Percentiles rank a stretch among this genome's conserved stretches.
These are phyloP conservation scores for Venturia effusa DNA, from an alignment of 2,329 filamentous ascomycete species.

Conservation along the genomic window DNA sequence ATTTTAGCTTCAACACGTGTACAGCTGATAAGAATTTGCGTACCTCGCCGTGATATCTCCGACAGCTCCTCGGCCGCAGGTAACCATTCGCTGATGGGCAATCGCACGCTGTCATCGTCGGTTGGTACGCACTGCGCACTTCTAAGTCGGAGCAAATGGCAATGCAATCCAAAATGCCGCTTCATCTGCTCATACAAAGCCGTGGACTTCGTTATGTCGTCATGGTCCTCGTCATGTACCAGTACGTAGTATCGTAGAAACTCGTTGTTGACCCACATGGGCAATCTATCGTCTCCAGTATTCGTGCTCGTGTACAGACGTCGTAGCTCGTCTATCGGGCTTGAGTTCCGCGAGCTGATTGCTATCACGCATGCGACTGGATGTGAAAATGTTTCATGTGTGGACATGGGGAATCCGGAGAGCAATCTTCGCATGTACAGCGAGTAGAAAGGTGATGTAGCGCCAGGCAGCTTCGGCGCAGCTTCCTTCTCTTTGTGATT, in stretches of 20 bases:
- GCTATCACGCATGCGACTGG: constrained; percentile 91
- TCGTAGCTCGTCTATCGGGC: constrained; percentile 78
- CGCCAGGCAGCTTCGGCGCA: neutral
- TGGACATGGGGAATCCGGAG: constrained; percentile 64
- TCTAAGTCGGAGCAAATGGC: constrained; percentile 76
- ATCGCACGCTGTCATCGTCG: constrained; percentile 77
- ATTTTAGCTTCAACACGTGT: neutral
- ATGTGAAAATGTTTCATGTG: constrained; percentile 89
- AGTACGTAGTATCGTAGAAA: constrained; percentile 94
- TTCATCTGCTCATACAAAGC: constrained; percentile 97
- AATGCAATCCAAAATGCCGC: constrained; percentile 91
- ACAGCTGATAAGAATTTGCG: constrained; percentile 8
- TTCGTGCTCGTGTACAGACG: constrained; percentile 78
- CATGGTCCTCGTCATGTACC: constrained; percentile 90
- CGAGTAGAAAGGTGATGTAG: constrained; percentile 58
- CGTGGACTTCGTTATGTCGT: constrained; percentile 85
- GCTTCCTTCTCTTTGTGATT: constrained; percentile 23
- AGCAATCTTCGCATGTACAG: constrained; percentile 75
- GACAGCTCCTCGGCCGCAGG: constrained; percentile 75
- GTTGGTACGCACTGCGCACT: constrained; percentile 78
- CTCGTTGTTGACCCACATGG: constrained; percentile 80
- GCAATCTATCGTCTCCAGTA: constrained; percentile 60
- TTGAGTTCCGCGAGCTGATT: constrained; percentile 76
- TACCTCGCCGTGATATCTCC: constrained; percentile 56
- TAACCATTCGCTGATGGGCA: constrained; percentile 81